Base-by-base conservation (phyloP, 2,329 filamentous ascomycete species). In the Aspergillus eucalypticola region DNA sequence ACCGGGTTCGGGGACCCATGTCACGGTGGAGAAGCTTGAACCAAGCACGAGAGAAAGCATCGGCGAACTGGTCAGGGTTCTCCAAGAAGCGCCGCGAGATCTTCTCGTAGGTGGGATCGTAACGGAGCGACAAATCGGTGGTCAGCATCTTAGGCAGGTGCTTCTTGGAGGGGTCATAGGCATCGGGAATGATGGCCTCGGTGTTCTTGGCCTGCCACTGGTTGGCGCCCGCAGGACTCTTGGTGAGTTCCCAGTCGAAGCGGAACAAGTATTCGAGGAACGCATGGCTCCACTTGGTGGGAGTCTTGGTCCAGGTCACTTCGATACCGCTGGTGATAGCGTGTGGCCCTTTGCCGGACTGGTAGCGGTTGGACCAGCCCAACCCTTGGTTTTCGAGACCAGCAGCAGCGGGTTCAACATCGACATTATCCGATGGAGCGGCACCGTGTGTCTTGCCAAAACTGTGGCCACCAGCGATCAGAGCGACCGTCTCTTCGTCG, bases 21-120 rank as follows among this genome's bases (percentile, higher is more conserved):
- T 92, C 90, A 79, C 90, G 89, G 80, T 93, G 90, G 35, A 90
- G 82, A 44, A 93, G 84, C 85, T 93, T 92, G 85, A 91, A 93
- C 90, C 90, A 93, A 13, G 90, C 90, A 53, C 86, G 85, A 21
- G 84, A 81, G 70, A 92, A 93, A 8, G 84, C 87, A 62, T 91
- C 86, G 56, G 82, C 83, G 41, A 92, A 83, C 80, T 90, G 78
- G 49, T 89, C 83, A 1, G 88, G 88, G 77, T 92, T 79, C 66
- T 86, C 84, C 50, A 88, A 79, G 84, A 87, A 92, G 68, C 83
- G 84, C 56, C 87, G 85, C 17, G 88, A 84, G 72, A 93, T 90
- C 84, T 91, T 91, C 79, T 90, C 87, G 78, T 90, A 93, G 7
- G 67, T 80, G 2, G 88, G 86, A 71, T 92, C 90, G 72, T 85